A percentile compares a stretch with the other conserved stretches of the same genome.
phyloP scores from a whole-genome alignment of 192 early-diverging fungal species.

The Entomortierella chlamydospora region DNA sequence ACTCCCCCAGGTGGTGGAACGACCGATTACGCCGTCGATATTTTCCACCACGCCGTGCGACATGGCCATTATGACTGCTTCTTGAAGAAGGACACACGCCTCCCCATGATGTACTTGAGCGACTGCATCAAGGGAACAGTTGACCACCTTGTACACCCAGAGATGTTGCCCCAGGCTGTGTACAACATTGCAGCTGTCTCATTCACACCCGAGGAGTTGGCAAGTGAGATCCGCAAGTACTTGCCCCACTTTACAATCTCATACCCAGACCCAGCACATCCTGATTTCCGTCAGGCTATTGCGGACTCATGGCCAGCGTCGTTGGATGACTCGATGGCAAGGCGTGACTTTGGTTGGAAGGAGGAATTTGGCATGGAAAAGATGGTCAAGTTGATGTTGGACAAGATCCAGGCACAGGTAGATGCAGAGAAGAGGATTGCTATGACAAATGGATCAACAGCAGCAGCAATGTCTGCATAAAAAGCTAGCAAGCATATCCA shows the following conservation, averaged over 20 bases:
- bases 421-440: slow-evolving; percentile 39
- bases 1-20: slow-evolving; percentile 76
- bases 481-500: too few relatives aligned
- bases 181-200: slow-evolving; percentile 74
- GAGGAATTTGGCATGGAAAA: slow-evolving; percentile 65
- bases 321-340: slow-evolving; percentile 68
- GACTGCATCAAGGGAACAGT: slow-evolving; percentile 77
- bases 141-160: slow-evolving; percentile 66
- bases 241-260: slow-evolving; percentile 66
- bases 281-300: slow-evolving; percentile 73
- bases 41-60: slow-evolving; percentile 74
- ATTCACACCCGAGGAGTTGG: slow-evolving; percentile 68
- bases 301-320: slow-evolving; percentile 74
- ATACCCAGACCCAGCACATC: slow-evolving; percentile 55
- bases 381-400: slow-evolving; percentile 72
- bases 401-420: slow-evolving; percentile 64
- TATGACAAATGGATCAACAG: not conserved
- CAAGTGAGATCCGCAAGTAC: slow-evolving; percentile 64
- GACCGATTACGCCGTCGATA: slow-evolving; percentile 76
- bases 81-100: slow-evolving; percentile 63
- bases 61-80: slow-evolving; percentile 69
- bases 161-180: slow-evolving; percentile 63
- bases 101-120: slow-evolving; percentile 77
- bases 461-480: slow-evolving; percentile 32
- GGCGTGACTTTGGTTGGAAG: slow-evolving; percentile 76